These are phyloP conservation scores for Rosa persica DNA, from an alignment of 306 rosid species.

Conservation along the genomic window DNA sequence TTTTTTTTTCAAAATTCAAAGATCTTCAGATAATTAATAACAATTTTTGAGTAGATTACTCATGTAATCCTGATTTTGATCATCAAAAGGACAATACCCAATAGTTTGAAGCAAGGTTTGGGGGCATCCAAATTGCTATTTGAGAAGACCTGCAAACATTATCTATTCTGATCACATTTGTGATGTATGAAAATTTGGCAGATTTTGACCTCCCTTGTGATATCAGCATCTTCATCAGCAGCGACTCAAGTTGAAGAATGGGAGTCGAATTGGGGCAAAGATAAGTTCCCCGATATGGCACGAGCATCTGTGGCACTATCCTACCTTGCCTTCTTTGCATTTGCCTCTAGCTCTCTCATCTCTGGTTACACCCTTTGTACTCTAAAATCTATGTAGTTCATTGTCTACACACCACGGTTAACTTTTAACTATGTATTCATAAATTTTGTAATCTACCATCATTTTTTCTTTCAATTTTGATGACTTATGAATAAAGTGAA, in stretches of 20 bases:
- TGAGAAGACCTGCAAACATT: not conserved
- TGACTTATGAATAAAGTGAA: not conserved
- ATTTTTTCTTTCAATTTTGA: not conserved
- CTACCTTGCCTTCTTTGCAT: constrained; percentile 63
- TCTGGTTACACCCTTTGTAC: constrained; percentile 64
- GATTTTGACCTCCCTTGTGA: constrained; percentile 76
- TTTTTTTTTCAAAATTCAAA: too few species aligned
- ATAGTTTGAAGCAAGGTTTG: not conserved
- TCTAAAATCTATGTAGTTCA: constrained; percentile 39
- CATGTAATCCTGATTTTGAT: not conserved
- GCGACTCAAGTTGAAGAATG: constrained; percentile 84
- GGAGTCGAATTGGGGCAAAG: constrained; percentile 84
- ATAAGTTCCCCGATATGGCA: constrained; percentile 78
- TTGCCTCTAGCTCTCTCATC: constrained; percentile 68
- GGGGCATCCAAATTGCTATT: too few species aligned
- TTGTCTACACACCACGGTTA: not conserved
- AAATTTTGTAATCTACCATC: not conserved
- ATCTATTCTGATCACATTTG: not conserved
- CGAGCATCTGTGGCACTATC: constrained; percentile 65
- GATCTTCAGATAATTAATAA: too few species aligned
- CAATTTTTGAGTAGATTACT: too few species aligned
- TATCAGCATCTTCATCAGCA: constrained; percentile 86
- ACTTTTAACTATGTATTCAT: not conserved
- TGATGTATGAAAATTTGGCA: constrained; percentile 19
- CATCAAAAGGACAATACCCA: not conserved